Evolutionary conservation across 257 asterid species (phyloP).

Genomic region (Solanum virginianum): DNA sequence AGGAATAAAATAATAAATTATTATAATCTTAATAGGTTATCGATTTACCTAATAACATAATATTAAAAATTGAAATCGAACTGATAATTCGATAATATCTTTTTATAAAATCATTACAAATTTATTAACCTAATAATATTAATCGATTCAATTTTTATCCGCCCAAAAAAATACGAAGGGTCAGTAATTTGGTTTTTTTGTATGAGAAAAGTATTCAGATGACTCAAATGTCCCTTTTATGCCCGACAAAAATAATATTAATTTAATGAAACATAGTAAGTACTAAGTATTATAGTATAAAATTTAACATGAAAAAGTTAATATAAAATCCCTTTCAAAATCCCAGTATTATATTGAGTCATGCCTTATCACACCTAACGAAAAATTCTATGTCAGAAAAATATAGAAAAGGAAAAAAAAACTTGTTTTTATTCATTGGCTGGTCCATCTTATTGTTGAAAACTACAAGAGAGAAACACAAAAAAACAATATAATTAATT

Average conservation of each 20-base stretch:
- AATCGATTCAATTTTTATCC: too few relatives aligned
- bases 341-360: constrained; percentile 10
- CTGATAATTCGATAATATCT: too few relatives aligned
- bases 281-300: not conserved
- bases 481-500: not conserved
- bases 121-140: too few relatives aligned
- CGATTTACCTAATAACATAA: too few relatives aligned
- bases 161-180: not conserved
- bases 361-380: constrained; percentile 40
- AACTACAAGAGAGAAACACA: not conserved
- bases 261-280: not conserved
- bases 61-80: too few relatives aligned
- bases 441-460: not conserved
- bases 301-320: not conserved
- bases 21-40: too few relatives aligned
- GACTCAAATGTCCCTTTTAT: constrained; percentile 42
- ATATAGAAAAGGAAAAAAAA: not conserved
- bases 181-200: constrained; percentile 27
- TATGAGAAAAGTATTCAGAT: constrained; percentile 22
- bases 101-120: too few relatives aligned
- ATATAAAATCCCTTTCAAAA: not conserved
- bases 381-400: constrained; percentile 23
- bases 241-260: constrained; percentile 31
- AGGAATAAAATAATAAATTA: too few relatives aligned
- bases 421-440: not conserved